A percentile compares a stretch with the other conserved stretches of the same genome.
phyloP scores from a whole-genome alignment of 805 yeast species.

The Candida stauntonica region DNA sequence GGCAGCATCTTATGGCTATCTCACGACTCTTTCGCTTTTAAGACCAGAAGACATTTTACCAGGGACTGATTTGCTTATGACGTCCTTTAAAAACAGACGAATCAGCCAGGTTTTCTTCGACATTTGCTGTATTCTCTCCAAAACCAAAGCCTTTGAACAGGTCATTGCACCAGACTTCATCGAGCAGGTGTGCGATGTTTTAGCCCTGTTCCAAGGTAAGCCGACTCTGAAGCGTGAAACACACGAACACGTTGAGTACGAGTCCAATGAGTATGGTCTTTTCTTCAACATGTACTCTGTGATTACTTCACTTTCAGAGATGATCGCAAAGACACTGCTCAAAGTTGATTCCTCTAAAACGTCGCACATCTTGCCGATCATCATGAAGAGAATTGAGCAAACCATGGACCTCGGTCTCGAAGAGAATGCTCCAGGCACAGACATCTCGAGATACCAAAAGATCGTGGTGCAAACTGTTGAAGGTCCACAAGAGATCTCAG shows the following conservation, averaged over 20 bases:
- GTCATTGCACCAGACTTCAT: constrained; percentile 44
- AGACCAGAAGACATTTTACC: constrained; percentile 40
- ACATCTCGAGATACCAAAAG: constrained; percentile 6
- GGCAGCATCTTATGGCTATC: constrained; percentile 57
- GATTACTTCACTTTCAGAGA: constrained; percentile 57
- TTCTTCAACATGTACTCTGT: constrained; percentile 46
- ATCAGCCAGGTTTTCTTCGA: constrained; percentile 80
- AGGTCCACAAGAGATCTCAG: constrained; percentile 28
- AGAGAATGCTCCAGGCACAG: constrained; percentile 4
- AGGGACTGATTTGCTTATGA: constrained; percentile 18
- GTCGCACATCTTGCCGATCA: constrained; percentile 3
- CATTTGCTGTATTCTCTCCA: constrained; percentile 67
- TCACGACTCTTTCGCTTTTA: constrained; percentile 49
- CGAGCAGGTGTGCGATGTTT: constrained; percentile 57
- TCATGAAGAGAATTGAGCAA: constrained; percentile 10
- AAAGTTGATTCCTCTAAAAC: constrained; percentile 3
- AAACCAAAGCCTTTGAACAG: constrained; percentile 53
- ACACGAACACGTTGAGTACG: constrained; percentile 84
- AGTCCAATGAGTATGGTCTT: constrained; percentile 59
- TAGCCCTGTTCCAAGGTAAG: constrained; percentile 70
- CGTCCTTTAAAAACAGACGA: constrained; percentile 54
- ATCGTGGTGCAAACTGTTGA: constrained; percentile 21
- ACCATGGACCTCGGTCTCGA: background rate
- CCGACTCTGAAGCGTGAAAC: constrained; percentile 74
- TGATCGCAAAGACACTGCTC: constrained; percentile 42